Base-by-base conservation (phyloP, 1,284 basidiomycete genomes). In the Agaricales sp. region DNA sequence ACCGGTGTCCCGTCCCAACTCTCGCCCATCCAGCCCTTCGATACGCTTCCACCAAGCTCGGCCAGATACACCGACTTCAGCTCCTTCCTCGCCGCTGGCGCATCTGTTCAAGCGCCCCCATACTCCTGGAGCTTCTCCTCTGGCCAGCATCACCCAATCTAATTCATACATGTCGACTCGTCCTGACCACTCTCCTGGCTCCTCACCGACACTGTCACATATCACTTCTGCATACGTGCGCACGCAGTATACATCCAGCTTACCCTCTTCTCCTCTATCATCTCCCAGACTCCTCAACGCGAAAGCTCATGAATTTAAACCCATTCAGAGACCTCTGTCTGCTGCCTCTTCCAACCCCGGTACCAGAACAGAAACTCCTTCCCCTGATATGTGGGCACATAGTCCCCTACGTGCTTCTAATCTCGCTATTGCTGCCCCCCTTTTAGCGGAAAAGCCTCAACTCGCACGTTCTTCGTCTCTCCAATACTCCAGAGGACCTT, bases 401-500 rank as follows among this genome's bases (percentile, higher is more conserved):
- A 83, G 75, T 55, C 78, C 80, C 1, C 75, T 80, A 1, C 73
- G 89, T 47, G 78, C 81, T 0, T 92, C 89, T 2, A 93, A 90
- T 61, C 75, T 93, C 6, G 89, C 90, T 26, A 92, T 93, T 53
- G 91, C 90, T 6, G 85, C 89, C 1, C 91, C 92, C 2, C 71
- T 94, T 24, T 75, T 91, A 30, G 82, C 87, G 47, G 87, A 90
- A 54, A 79, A 78, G 47, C 73, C 73, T 3, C 67, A 78, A n/a
- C 69, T 80, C 19, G 67, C 75, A 6, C 69, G 72, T 43, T 75
- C 78, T 51, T 76, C 77, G 1, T 73, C 72, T 16, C 67, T 87
- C 19, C 78, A 84, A 24, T 78, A 82, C 3, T 80, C 79, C 16
- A 66, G 77, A 45, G 74, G 72, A 43, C 73, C 71, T 18, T 41